phyloP scores from a whole-genome alignment of 169 alveolate genomes.

The Theileria parva region DNA sequence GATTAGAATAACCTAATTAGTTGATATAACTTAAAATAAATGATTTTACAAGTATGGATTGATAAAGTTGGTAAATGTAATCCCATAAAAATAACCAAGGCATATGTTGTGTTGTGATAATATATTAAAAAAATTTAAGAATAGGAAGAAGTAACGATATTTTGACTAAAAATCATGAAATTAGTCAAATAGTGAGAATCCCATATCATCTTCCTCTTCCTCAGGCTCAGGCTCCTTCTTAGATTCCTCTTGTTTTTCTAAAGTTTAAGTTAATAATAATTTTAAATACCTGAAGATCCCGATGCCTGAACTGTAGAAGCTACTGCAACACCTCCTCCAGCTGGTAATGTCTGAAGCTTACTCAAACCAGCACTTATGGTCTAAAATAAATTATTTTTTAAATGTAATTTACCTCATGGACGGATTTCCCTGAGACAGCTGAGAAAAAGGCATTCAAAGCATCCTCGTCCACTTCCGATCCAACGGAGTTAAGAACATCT shows the following conservation, averaged over 20 bases:
- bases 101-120: background rate
- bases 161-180: no score
- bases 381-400: constrained; percentile 15
- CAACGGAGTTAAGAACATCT: constrained; percentile 72
- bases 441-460: constrained; percentile 63
- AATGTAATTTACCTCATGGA: constrained; percentile 64
- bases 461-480: constrained; percentile 76
- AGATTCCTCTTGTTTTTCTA: constrained; percentile 60
- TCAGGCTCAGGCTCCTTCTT: constrained; percentile 74
- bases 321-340: constrained; percentile 71
- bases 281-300: constrained; percentile 48
- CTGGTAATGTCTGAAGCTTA: constrained; percentile 73
- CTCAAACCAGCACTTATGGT: constrained; percentile 70
- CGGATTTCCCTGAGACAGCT: constrained; percentile 69
- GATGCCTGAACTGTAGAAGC: constrained; percentile 68
- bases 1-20: no score
- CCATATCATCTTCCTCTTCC: constrained; percentile 82
- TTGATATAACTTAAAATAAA: background rate
- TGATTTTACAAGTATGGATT: background rate
- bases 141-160: no score
- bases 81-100: no score
- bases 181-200: constrained; percentile 79
- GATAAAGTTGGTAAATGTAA: background rate
- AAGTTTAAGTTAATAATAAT: background rate
- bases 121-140: background rate